These are phyloP conservation scores for Dendrobium catenatum DNA, from an alignment of 106 monocot species.

Conservation along the genomic window DNA sequence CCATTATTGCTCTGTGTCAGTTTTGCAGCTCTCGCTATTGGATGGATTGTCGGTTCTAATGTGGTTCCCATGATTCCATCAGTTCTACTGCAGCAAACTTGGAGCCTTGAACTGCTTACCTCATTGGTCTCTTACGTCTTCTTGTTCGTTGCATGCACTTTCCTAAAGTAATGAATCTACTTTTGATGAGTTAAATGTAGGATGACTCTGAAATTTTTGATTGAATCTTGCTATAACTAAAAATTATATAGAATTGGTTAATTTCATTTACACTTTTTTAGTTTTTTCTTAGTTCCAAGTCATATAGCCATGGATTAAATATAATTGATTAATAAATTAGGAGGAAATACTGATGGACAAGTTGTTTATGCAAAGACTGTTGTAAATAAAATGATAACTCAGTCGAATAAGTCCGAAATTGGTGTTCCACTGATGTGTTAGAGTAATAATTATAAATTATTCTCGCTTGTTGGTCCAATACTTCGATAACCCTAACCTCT, in stretches of 20 bases:
- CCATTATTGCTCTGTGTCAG: slow-evolving; percentile 23
- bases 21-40: slow-evolving; percentile 67
- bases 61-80: slow-evolving; percentile 69
- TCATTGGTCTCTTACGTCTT: slow-evolving; percentile 76
- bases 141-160: slow-evolving; percentile 77
- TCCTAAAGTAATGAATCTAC: slow-evolving; percentile 59
- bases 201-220: neutral
- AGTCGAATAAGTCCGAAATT: no score
- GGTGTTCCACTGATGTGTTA: no score
- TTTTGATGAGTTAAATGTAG: neutral
- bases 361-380: neutral
- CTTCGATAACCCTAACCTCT: no score
- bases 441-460: no score
- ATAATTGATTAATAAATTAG: neutral
- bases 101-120: slow-evolving; percentile 89
- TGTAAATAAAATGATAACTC: no score
- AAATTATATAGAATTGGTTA: neutral
- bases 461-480: no score
- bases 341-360: neutral
- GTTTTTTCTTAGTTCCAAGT: neutral
- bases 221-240: neutral
- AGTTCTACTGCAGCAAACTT: slow-evolving; percentile 51
- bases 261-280: neutral
- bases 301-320: neutral
- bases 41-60: slow-evolving; percentile 71